Base-by-base conservation (phyloP, 2,329 filamentous ascomycete species). In the Alternaria viburni region DNA sequence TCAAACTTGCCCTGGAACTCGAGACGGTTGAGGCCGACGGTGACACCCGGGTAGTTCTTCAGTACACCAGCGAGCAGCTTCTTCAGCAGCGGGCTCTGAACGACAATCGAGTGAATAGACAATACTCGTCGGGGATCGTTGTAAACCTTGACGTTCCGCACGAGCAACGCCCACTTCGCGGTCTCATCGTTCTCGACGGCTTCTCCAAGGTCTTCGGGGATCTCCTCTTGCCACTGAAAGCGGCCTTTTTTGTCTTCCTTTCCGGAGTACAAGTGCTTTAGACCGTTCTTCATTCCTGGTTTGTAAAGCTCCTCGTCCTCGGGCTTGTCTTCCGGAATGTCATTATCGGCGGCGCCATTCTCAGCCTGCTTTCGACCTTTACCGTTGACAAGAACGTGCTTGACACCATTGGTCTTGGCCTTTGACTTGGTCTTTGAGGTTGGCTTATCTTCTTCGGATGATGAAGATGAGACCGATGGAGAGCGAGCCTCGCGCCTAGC, bases 21-120 rank as follows among this genome's bases (percentile, higher is more conserved):
- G 1, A 92, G 81, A 1, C 87, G 85, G n/a, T 88, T 83, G 12
- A 92, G 81, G n/a, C 83, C 84, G 26, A 86, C 85, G 1, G 88
- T 87, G 30, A 92, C 82, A 1, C 89, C 88, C 0, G 87, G 86
- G 61, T 90, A 91, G 15, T 82, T 85, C 3, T 83, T 81, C 13
- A 91, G 81, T 8, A 90, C 83, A 5, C 83, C 80, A 8, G 80
- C 80, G 0, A 92, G 81, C 5, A 88, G 82, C 5, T 83, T 82
- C 77, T 89, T 90, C 46, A 92, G 79, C 46, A 86, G 81, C 2
- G 89, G 88, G 43, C 86, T 90, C 78, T 92, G 89, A 6, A 92
- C 79, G 30, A 90, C 83, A 62, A 92, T 86, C 43, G 87, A 89
- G 71, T 91, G 84, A 21, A 90, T 84, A 54, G 86, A 81, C 17